Evolutionary conservation across 140 eudicot genomes (phyloP), one percentile per base, ranked within the genome.

Genomic region (Stevia rebaudiana): DNA sequence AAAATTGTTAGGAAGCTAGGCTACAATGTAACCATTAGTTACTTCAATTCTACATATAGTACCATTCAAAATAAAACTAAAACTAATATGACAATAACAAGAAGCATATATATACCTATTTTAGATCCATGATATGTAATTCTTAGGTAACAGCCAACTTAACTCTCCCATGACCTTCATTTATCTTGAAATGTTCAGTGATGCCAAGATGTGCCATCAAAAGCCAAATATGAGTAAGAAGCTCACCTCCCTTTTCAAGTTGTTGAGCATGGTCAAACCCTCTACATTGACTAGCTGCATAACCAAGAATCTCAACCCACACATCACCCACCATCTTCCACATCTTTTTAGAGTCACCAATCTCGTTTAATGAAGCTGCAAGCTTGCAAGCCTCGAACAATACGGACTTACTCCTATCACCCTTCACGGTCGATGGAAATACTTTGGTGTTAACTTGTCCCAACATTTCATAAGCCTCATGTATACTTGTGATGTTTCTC

Each of bases 321-420:
- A 77, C 74, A 30, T 76, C 64, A 46, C 70, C 72, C 2, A 84
- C 71, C 73, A 71, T 74, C 48, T 77, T 73, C 86, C 90, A 84
- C 73, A 69, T 47, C 74, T 72, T 71, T 30, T 13, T 50, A 35
- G 64, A 62, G 47, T 21, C 53, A 11, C 42, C 67, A 36, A 42
- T 47, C 25, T 55, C 71, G 3, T 69, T 65, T 51, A 78, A 67
- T 4, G 65, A 50, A 37, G 61, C 54, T 6, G 79, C 84, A 65
- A 84, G 87, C 56, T 73, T 72, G 69, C 92, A 84, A 11, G 82
- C 92, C 61, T 84, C 83, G 43, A 84, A 84, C 43, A 81, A 36
- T 12, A 81, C 79, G 9, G 85, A 78, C 53, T 79, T 81, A 53
- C 92, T 81, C 66, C 78, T 61, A 30, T 79, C 85, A 39, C 89